Conservation (phyloP, 495 filamentous ascomycete species). For the Symbiotaphrina buchneri region DNA sequence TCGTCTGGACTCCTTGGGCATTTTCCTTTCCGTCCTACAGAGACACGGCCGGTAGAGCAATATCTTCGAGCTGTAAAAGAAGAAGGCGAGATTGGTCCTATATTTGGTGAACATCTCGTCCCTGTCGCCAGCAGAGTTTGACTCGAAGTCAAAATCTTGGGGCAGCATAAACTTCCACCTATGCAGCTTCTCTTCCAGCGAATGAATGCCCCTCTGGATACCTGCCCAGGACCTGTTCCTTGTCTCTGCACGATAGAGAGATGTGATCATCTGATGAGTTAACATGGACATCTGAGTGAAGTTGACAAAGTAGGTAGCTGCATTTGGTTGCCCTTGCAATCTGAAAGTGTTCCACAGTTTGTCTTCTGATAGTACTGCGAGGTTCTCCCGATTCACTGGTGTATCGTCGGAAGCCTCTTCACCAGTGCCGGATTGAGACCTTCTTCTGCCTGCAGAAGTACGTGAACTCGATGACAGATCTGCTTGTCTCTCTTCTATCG, state of each 20-base stretch:
- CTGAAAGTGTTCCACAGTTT: too few relatives aligned
- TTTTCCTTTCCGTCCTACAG: slow-evolving; percentile 24
- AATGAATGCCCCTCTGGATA: slow-evolving; percentile 31
- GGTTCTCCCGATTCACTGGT: too few relatives aligned
- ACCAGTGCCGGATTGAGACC: too few relatives aligned
- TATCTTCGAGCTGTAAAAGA: slow-evolving; percentile 35
- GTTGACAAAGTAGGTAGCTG: slow-evolving; percentile 25
- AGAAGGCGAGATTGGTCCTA: slow-evolving; percentile 16
- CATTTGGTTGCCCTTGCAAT: too few relatives aligned
- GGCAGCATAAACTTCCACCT: slow-evolving; percentile 31
- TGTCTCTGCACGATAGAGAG: slow-evolving; percentile 33
- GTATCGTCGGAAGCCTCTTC: too few relatives aligned
- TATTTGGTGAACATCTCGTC: slow-evolving; percentile 10
- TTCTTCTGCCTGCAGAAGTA: too few relatives aligned
- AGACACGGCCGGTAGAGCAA: slow-evolving; percentile 37
- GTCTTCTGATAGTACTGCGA: too few relatives aligned
- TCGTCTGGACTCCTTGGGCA: slow-evolving; percentile 16
- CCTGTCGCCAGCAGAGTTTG: slow-evolving; percentile 2
- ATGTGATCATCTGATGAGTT: slow-evolving; percentile 27
- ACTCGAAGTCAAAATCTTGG: slow-evolving; percentile 25
- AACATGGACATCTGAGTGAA: slow-evolving; percentile 27
- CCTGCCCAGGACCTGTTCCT: slow-evolving; percentile 31
- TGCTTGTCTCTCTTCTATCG: too few relatives aligned
- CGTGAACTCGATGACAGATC: too few relatives aligned
- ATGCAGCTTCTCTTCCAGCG: slow-evolving; percentile 25